A percentile compares a stretch with the other conserved stretches of the same genome.
Evolutionary conservation across 208 protist genomes (phyloP).

Genomic region (Tritrichomonas musculus): DNA sequence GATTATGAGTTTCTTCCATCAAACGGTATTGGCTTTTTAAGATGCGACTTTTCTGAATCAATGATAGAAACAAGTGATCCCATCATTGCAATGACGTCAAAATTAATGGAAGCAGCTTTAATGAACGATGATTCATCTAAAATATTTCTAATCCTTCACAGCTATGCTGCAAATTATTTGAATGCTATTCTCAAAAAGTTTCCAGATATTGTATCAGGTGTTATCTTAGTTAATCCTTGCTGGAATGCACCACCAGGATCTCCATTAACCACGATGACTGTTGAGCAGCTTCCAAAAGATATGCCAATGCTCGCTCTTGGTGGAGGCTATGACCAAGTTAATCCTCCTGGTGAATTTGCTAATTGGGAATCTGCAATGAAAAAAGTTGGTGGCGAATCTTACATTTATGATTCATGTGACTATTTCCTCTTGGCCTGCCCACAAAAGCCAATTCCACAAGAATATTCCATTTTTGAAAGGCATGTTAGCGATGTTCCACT

Average conservation of each 20-base stretch:
- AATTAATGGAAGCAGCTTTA: neutral
- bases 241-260: neutral
- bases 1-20: neutral
- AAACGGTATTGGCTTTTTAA: neutral
- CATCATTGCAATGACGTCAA: neutral
- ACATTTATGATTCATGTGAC: neutral
- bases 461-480: neutral
- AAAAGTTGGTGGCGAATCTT: neutral
- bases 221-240: neutral
- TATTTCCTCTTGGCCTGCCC: neutral
- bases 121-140: neutral
- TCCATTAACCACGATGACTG: neutral
- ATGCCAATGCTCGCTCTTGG: neutral
- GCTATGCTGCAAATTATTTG: neutral
- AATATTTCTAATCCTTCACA: neutral
- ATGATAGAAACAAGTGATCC: neutral
- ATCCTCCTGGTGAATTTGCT: neutral
- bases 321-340: neutral
- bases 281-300: neutral
- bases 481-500: neutral
- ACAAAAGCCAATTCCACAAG: neutral
- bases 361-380: neutral
- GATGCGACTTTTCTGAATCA: neutral
- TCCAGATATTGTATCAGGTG: neutral
- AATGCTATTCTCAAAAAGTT: neutral